Evolutionary conservation across 129 eudicot species (phyloP).

Genomic region (Logfia minima): DNA sequence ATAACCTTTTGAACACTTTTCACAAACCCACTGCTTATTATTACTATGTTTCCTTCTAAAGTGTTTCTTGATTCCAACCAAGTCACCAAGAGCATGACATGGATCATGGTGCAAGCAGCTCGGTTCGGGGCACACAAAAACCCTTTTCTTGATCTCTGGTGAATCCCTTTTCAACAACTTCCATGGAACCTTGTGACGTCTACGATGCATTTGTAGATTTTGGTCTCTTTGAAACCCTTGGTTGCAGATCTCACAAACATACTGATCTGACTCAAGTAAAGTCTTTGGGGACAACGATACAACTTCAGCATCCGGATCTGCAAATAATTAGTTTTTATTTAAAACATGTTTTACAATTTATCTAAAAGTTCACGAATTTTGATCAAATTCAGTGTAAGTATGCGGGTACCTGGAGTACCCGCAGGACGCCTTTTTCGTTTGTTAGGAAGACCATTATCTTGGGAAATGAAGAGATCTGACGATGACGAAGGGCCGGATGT

Average conservation of each 20-base stretch:
- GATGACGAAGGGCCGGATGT: slow-evolving; percentile 46
- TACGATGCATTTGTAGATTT: slow-evolving; percentile 68
- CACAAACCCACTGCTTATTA: slow-evolving; percentile 72
- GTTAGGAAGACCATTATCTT: slow-evolving; percentile 47
- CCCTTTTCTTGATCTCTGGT: slow-evolving; percentile 57
- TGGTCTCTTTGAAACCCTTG: slow-evolving; percentile 76
- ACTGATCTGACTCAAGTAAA: slow-evolving; percentile 58
- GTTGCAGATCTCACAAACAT: slow-evolving; percentile 74
- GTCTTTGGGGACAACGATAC: slow-evolving; percentile 65
- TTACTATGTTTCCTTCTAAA: slow-evolving; percentile 64
- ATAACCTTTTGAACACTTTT: slow-evolving; percentile 60
- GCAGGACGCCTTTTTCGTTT: slow-evolving; percentile 66
- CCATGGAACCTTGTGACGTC: slow-evolving; percentile 77
- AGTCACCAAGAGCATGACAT: slow-evolving; percentile 63
- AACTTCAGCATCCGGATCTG: slow-evolving; percentile 78
- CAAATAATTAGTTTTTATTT: background rate
- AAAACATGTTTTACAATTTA: slow-evolving; percentile 8
- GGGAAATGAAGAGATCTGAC: slow-evolving; percentile 47
- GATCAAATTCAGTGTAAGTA: background rate
- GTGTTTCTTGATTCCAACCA: slow-evolving; percentile 69
- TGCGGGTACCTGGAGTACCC: slow-evolving; percentile 58
- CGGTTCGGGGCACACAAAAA: slow-evolving; percentile 69
- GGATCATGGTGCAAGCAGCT: slow-evolving; percentile 67
- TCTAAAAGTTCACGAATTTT: background rate
- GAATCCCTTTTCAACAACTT: slow-evolving; percentile 57